A percentile compares a stretch with the other conserved stretches of the same genome.
phyloP scores from a whole-genome alignment of 352 stramenopile species.

The Pythium monospermum region DNA sequence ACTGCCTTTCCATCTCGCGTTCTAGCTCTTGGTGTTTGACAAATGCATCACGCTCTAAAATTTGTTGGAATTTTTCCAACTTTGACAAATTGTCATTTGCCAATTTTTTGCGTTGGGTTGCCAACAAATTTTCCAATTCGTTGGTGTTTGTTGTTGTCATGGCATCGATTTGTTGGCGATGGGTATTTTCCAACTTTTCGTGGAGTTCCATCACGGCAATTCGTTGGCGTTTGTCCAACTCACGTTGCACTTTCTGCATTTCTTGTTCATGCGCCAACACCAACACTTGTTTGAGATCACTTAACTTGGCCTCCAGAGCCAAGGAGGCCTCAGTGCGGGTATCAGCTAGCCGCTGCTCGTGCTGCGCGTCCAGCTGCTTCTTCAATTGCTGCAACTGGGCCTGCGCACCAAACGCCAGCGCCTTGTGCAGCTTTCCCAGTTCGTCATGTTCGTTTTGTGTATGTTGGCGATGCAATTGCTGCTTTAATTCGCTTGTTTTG shows the following conservation, averaged over 20 bases:
- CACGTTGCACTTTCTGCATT: constrained; percentile 28
- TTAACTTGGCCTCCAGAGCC: constrained; percentile 29
- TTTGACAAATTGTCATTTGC: constrained; percentile 30
- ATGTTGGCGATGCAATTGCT: constrained; percentile 34
- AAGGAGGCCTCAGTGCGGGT: constrained; percentile 24
- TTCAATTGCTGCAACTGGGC: constrained; percentile 56
- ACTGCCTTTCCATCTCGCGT: constrained; percentile 33
- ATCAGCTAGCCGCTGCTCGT: constrained; percentile 31
- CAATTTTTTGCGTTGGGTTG: constrained; percentile 21
- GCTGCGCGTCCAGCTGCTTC: constrained; percentile 31
- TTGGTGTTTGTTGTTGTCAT: constrained; percentile 25
- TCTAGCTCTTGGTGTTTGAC: constrained; percentile 35
- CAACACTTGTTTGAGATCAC: constrained; percentile 41
- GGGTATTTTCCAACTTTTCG: constrained; percentile 30
- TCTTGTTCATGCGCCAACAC: constrained; percentile 31
- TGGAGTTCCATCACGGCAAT: constrained; percentile 48
- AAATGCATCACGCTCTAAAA: constrained; percentile 37
- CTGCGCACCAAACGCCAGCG: constrained; percentile 51
- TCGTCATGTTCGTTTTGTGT: constrained; percentile 34
- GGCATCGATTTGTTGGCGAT: constrained; percentile 24
- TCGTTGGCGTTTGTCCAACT: constrained; percentile 43
- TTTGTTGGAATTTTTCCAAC: constrained; percentile 31
- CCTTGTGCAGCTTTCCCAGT: constrained; percentile 55
- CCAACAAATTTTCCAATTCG: constrained; percentile 18
- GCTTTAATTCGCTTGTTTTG: constrained; percentile 35